A percentile compares a stretch with the other conserved stretches of the same genome.
Evolutionary conservation across 148 eudicot species (phyloP).

Genomic region (Hydrangea macrophylla): DNA sequence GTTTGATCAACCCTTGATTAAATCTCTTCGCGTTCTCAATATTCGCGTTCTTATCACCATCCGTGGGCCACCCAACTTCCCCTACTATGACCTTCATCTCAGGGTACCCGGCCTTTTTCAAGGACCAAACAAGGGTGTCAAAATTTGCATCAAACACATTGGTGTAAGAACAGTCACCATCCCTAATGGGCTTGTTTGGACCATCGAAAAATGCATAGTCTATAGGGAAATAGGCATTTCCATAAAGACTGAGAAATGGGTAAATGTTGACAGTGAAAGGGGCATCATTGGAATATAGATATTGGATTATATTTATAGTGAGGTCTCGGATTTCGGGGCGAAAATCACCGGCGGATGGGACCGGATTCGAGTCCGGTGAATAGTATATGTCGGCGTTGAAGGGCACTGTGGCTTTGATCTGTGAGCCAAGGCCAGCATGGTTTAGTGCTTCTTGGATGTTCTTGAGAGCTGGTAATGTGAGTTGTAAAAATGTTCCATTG

Average conservation of each 20-base stretch:
- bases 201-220: constrained; percentile 89
- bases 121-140: constrained; percentile 75
- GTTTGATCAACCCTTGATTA: constrained; percentile 72
- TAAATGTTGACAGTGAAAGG: constrained; percentile 95
- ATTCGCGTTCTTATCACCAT: constrained; percentile 75
- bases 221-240: constrained; percentile 65
- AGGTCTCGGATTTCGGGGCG: constrained; percentile 71
- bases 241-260: constrained; percentile 91
- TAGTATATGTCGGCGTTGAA: constrained; percentile 88
- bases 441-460: constrained; percentile 79
- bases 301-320: constrained; percentile 55
- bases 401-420: constrained; percentile 78
- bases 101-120: constrained; percentile 72
- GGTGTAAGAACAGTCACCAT: constrained; percentile 50
- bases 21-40: constrained; percentile 64
- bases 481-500: constrained; percentile 58
- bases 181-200: constrained; percentile 44
- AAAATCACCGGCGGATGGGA: constrained; percentile 95
- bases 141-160: constrained; percentile 96
- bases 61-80: constrained; percentile 99
- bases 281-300: constrained; percentile 53
- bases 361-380: constrained; percentile 82
- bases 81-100: constrained; percentile 82
- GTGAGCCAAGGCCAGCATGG: constrained; percentile 54
- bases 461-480: constrained; percentile 69